Evolutionary conservation across 2,329 filamentous ascomycete genomes (phyloP).

Genomic region (Cladosporium sp.): DNA sequence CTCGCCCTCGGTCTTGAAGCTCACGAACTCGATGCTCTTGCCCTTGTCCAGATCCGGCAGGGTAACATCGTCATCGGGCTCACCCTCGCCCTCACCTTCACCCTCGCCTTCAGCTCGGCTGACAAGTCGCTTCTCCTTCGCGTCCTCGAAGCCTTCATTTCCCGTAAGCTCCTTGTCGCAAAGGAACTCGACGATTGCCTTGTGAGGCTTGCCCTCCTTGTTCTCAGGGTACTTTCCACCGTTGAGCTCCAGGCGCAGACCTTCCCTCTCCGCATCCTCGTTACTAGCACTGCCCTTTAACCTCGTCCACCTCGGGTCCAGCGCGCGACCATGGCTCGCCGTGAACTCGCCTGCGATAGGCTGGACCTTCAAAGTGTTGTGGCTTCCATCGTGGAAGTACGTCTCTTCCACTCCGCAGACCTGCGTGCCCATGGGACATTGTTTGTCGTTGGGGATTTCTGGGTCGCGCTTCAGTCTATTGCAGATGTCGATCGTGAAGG

Average conservation of each 20-base stretch:
- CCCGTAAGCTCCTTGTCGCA: slow-evolving; percentile 72
- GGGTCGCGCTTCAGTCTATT: slow-evolving; percentile 58
- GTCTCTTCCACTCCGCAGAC: slow-evolving; percentile 70
- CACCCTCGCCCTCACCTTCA: slow-evolving; percentile 33
- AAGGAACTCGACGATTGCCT: slow-evolving; percentile 77
- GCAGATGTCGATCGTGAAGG: slow-evolving; percentile 78
- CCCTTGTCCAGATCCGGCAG: slow-evolving; percentile 44
- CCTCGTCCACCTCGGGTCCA: slow-evolving; percentile 63
- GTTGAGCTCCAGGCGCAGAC: slow-evolving; percentile 63
- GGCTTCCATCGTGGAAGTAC: slow-evolving; percentile 43
- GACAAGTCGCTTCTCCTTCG: slow-evolving; percentile 42
- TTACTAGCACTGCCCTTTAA: slow-evolving; percentile 62
- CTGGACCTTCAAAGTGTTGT: slow-evolving; percentile 54
- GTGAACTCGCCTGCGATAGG: slow-evolving; percentile 70
- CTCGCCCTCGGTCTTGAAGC: slow-evolving; percentile 60
- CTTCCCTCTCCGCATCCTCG: slow-evolving; percentile 63
- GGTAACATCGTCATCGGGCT: slow-evolving; percentile 25
- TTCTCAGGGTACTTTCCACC: slow-evolving; percentile 52
- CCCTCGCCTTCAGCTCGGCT: slow-evolving; percentile 21
- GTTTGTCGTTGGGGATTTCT: slow-evolving; percentile 49
- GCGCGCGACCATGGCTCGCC: slow-evolving; percentile 50
- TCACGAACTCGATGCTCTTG: slow-evolving; percentile 68
- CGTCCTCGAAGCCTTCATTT: slow-evolving; percentile 62
- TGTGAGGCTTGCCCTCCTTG: slow-evolving; percentile 54
- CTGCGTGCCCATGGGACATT: slow-evolving; percentile 64